Evolutionary conservation across 2,329 filamentous ascomycete species (phyloP).

Genomic region (Fusarium sp.): DNA sequence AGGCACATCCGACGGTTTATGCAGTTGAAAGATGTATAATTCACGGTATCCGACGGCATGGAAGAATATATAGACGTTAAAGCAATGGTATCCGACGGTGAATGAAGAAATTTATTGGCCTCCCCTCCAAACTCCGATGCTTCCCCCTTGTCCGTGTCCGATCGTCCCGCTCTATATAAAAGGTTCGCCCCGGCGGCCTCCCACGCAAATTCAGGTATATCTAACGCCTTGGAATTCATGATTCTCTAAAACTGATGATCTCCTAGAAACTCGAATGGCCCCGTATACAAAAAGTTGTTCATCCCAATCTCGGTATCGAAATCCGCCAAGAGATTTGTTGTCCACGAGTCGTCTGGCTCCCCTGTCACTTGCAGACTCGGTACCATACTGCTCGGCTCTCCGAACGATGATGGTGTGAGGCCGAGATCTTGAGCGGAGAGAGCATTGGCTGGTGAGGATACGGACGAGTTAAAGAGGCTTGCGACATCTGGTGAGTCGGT

Average conservation of each 20-base stretch:
- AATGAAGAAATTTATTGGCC: background rate
- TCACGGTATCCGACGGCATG: background rate
- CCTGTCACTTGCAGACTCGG: slow-evolving; percentile 32
- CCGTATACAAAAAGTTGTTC: slow-evolving; percentile 35
- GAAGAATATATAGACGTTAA: background rate
- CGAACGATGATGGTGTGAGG: slow-evolving; percentile 16
- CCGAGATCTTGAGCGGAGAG: slow-evolving; percentile 16
- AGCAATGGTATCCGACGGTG: slow-evolving; percentile 13
- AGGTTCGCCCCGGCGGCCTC: background rate
- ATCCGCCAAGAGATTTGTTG: slow-evolving; percentile 29
- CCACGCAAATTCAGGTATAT: background rate
- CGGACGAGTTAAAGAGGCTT: slow-evolving; percentile 30
- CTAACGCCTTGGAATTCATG: background rate
- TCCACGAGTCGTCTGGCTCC: slow-evolving; percentile 31
- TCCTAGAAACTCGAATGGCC: slow-evolving; percentile 38
- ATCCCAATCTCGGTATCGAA: slow-evolving; percentile 33
- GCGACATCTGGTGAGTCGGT: slow-evolving; percentile 28
- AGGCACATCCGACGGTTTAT: slow-evolving; percentile 18
- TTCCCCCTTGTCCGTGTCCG: slow-evolving; percentile 27
- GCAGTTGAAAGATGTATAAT: background rate
- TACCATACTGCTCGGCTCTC: slow-evolving; percentile 6
- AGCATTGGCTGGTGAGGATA: slow-evolving; percentile 21
- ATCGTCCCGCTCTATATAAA: slow-evolving; percentile 13
- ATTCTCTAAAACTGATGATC: slow-evolving; percentile 6
- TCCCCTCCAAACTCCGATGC: slow-evolving; percentile 21